phyloP scores from a whole-genome alignment of 306 rosid genomes.

The Vicia faba region DNA sequence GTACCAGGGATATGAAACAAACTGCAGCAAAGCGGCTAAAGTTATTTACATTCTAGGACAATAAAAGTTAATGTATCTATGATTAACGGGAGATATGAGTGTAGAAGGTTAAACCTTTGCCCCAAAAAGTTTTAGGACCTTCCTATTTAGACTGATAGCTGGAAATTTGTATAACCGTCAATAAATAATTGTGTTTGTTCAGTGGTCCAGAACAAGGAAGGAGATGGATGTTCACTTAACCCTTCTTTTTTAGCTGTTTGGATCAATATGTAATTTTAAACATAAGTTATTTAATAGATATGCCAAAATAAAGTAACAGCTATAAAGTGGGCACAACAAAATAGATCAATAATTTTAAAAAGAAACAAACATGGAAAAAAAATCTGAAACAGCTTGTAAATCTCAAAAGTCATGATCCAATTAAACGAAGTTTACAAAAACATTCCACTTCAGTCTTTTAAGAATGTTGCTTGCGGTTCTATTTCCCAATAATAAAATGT shows the following conservation, averaged over 20 bases:
- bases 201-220: slow-evolving; percentile 29
- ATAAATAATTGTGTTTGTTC: slow-evolving; percentile 31
- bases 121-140: slow-evolving; percentile 16
- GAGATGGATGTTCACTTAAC: slow-evolving; percentile 38
- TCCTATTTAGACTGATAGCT: slow-evolving; percentile 28
- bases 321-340: not conserved
- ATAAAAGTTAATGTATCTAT: slow-evolving; percentile 38
- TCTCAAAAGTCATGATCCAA: slow-evolving; percentile 32
- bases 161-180: slow-evolving; percentile 37
- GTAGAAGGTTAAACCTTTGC: slow-evolving; percentile 37
- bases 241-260: slow-evolving; percentile 70
- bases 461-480: slow-evolving; percentile 1
- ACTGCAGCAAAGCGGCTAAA: slow-evolving; percentile 36
- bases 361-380: not conserved
- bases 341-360: slow-evolving; percentile 11
- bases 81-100: slow-evolving; percentile 27
- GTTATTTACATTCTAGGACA: slow-evolving; percentile 37
- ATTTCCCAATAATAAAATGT: slow-evolving; percentile 25
- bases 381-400: slow-evolving; percentile 30
- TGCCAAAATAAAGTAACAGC: slow-evolving; percentile 26
- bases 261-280: slow-evolving; percentile 26
- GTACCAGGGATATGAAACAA: slow-evolving; percentile 25
- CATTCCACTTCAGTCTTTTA: slow-evolving; percentile 27
- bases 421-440: slow-evolving; percentile 21
- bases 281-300: slow-evolving; percentile 28